Base-by-base conservation (phyloP, 306 rosid species). In the Vigna trinervia region DNA sequence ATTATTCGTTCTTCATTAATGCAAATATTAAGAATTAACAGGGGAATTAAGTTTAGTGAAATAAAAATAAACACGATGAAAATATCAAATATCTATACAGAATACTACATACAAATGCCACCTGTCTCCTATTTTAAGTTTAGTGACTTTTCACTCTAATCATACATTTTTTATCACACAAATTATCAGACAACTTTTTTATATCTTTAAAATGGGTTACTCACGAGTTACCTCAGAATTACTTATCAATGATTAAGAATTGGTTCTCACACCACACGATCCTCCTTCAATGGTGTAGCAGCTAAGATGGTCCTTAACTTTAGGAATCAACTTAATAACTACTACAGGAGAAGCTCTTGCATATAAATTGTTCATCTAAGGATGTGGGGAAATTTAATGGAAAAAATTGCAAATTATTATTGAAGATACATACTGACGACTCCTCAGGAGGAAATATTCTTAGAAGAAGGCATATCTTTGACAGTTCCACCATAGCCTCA, bases 361-460 rank as follows among this genome's bases (percentile, higher is more conserved):
- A 11, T 36, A 62, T n/a, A n/a, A 14, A 61, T 38, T 9, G 64
- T 68, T 23, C 75, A 51, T 69, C 78, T 36, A 19, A 38, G 46
- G 64, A 73, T 68, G 15, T 12, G 63, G 68, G 15, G 22, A 58
- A 45, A 47, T 54, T 39, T 48, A 32, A 71, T 5, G 3, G 43
- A 47, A 56, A 13, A 17, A 41, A 1, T 48, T 75, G 36, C 60
- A 56, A 51, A 77, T 50, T 59, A 75, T 15, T 65, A 66, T 64
- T 20, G 39, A 78, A 73, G 66, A 63, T 57, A 86, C 96, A 73
- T 84, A 94, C 97, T 5, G 97, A 90, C 17, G 90, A 94, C 69
- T 94, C 93, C 64, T 92, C 95, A 0, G 98, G 97, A 92, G 97
- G 93, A 83, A 94, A 92, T 87, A 87, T 87, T 59, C 75, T 85